Evolutionary conservation across 768 basidiomycete species (phyloP).

Genomic region (Mycena metata): DNA sequence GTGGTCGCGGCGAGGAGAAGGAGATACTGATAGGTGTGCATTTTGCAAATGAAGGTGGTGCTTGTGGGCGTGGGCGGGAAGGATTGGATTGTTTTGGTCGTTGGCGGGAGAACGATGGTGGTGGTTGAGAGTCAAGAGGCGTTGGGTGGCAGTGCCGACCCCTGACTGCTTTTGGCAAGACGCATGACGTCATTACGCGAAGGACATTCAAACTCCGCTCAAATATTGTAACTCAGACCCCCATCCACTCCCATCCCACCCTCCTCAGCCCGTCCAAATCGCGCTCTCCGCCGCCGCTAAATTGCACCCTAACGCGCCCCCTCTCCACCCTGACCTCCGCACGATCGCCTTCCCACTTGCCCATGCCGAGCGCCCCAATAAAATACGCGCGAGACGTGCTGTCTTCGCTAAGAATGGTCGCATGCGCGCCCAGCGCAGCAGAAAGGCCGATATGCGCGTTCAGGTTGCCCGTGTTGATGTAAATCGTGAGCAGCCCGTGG

Average conservation of each 20-base stretch:
- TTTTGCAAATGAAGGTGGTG: slow-evolving; percentile 34
- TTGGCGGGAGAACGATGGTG: too few species aligned
- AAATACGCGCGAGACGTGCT: slow-evolving; percentile 50
- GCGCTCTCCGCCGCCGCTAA: slow-evolving; percentile 39
- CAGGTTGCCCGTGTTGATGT: slow-evolving; percentile 53
- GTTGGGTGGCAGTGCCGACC: too few species aligned
- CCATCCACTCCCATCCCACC: slow-evolving; percentile 39
- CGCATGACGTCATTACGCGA: too few species aligned
- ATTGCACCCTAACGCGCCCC: slow-evolving; percentile 45
- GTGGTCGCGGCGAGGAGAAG: slow-evolving; percentile 27
- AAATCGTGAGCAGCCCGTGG: slow-evolving; percentile 55
- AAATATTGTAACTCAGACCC: slow-evolving; percentile 20
- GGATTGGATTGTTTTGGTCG: not conserved
- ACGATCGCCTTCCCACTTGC: slow-evolving; percentile 46
- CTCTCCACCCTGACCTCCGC: slow-evolving; percentile 40
- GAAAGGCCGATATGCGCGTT: slow-evolving; percentile 54
- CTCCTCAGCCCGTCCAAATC: slow-evolving; percentile 41
- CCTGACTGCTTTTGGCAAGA: too few species aligned
- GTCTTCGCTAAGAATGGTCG: slow-evolving; percentile 53
- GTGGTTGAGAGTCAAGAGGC: too few species aligned
- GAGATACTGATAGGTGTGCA: slow-evolving; percentile 20
- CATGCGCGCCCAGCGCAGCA: slow-evolving; percentile 41
- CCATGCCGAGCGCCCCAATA: slow-evolving; percentile 49
- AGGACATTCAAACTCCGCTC: too few species aligned
- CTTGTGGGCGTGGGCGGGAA: slow-evolving; percentile 27